Base-by-base conservation (phyloP, 257 asterid genomes). In the Solanum okadae region DNA sequence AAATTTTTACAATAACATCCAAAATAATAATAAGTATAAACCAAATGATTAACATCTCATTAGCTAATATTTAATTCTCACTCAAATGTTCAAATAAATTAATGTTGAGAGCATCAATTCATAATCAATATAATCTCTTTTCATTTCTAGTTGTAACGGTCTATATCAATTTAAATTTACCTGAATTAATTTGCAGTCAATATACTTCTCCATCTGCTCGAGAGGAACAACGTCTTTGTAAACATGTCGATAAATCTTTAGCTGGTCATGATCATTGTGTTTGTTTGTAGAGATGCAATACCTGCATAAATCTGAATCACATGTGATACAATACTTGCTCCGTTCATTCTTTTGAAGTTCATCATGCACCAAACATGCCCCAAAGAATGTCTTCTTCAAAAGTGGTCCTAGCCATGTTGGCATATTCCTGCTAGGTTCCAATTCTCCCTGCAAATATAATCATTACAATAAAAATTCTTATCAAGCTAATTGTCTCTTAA, bases 301-400 rank as follows among this genome's bases (percentile, higher is more conserved):
- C 90, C 29, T 92, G 75, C 94, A 93, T 5, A 83, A 75, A 5
- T 92, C 71, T 8, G 71, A 85, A 25, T 89, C 86, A 10, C 95
- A 94, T 5, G 81, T 83, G 15, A 91, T 90, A 75, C 94, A 91
- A 16, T 90, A 94, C 61, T 91, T 85, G 40, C 91, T 94, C 27
- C 88, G 0, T 20, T 92, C 93, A 76, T 82, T 91, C 86, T 91
- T 93, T 29, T 75, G 89, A 9, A 67, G 13, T 10, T 85, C 86
- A 71, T 52, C 86, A 65, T 91, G 95, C 33, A 8, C 38, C 3
- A 12, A 6, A 78, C 94, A 94, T 40, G 76, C 77, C 11, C 91
- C 91, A n/a, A 94, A 94, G 25, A 93, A 93, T 14, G 65, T 68
- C 87, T 83, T 90, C 9, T 70, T 71, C 15, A 91, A 34, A 2